phyloP scores from a whole-genome alignment of 2,329 filamentous ascomycete species.

The Paecilomyces niveus region DNA sequence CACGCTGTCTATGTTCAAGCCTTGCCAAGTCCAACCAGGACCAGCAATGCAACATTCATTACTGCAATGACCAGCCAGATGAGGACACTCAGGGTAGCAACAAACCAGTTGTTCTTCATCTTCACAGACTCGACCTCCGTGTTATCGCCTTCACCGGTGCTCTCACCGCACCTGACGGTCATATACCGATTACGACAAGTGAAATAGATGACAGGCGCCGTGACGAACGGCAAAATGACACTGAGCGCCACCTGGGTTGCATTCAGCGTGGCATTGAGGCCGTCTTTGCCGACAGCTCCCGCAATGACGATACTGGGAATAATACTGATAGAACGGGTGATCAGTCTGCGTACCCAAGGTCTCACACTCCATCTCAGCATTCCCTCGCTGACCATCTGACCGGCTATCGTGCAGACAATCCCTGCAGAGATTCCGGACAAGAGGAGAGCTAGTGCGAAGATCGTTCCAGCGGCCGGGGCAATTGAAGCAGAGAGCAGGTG shows the following conservation, averaged over 20 bases:
- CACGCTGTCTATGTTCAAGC: slow-evolving; percentile 14
- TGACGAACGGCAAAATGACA: slow-evolving; percentile 74
- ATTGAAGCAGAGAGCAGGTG: slow-evolving; percentile 61
- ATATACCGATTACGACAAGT: slow-evolving; percentile 74
- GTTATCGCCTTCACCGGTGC: slow-evolving; percentile 22
- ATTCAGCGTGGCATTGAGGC: slow-evolving; percentile 64
- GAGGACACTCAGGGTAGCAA: slow-evolving; percentile 49
- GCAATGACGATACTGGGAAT: slow-evolving; percentile 78
- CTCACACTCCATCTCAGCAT: slow-evolving; percentile 66
- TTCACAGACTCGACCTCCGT: slow-evolving; percentile 34
- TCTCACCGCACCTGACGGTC: slow-evolving; percentile 53
- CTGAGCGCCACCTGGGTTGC: slow-evolving; percentile 72
- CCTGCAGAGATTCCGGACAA: slow-evolving; percentile 75
- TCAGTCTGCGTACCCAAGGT: slow-evolving; percentile 71
- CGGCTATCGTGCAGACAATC: slow-evolving; percentile 82
- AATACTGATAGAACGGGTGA: slow-evolving; percentile 75
- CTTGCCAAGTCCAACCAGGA: slow-evolving; percentile 54
- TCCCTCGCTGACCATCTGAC: slow-evolving; percentile 83
- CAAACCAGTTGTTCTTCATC: slow-evolving; percentile 68
- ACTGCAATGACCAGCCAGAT: slow-evolving; percentile 69
- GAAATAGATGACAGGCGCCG: slow-evolving; percentile 76
- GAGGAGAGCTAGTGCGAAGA: slow-evolving; percentile 77
- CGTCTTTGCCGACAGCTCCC: slow-evolving; percentile 64
- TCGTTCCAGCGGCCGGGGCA: slow-evolving; percentile 66
- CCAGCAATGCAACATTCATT: slow-evolving; percentile 73